Evolutionary conservation across 2,329 filamentous ascomycete genomes (phyloP).

Genomic region (Xylaria multiplex): DNA sequence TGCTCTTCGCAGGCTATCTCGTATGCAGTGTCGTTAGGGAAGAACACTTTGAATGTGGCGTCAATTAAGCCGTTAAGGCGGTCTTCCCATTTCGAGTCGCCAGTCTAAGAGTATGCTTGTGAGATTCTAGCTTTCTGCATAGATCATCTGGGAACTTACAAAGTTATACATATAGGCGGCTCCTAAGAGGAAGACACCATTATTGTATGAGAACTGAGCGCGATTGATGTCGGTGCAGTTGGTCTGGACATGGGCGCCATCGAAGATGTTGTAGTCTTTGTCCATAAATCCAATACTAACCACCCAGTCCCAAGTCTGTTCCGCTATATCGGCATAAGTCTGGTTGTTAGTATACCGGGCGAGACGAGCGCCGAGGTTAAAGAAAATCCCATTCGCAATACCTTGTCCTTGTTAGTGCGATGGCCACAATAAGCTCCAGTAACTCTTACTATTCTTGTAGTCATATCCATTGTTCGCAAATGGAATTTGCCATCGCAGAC

Average conservation of each 20-base stretch:
- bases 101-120: constrained; percentile 45
- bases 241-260: constrained; percentile 58
- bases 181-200: constrained; percentile 60
- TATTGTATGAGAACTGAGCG: constrained; percentile 65
- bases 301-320: constrained; percentile 67
- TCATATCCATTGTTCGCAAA: constrained; percentile 65
- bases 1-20: constrained; percentile 64
- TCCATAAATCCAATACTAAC: constrained; percentile 59
- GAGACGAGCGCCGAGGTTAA: constrained; percentile 65
- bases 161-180: constrained; percentile 58
- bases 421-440: background rate
- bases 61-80: constrained; percentile 60
- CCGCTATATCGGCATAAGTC: constrained; percentile 71
- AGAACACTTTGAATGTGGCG: constrained; percentile 60
- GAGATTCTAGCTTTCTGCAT: constrained; percentile 4
- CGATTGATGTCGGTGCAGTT: constrained; percentile 61
- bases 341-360: constrained; percentile 71
- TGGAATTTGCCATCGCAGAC: constrained; percentile 75
- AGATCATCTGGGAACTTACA: constrained; percentile 37
- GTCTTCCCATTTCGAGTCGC: constrained; percentile 56
- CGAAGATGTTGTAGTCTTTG: constrained; percentile 57
- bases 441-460: constrained; percentile 50
- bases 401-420: constrained; percentile 41
- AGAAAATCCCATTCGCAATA: constrained; percentile 61
- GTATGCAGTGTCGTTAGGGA: constrained; percentile 59